A percentile compares a stretch with the other conserved stretches of the same genome.
phyloP scores from a whole-genome alignment of 805 yeast genomes.

The Wickerhamiella vanderwaltii region DNA sequence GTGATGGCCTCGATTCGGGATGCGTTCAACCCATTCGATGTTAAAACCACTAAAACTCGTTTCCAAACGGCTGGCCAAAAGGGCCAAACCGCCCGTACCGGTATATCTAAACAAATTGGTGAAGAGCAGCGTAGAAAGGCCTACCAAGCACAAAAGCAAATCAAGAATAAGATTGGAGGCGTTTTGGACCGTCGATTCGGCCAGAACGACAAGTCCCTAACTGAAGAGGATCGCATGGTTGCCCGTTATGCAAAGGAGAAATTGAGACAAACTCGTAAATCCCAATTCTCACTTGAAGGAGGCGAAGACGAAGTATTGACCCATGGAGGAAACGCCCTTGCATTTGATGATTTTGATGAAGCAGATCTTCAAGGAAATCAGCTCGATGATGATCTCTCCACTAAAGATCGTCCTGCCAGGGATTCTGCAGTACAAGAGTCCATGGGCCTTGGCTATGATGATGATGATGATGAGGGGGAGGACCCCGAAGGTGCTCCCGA shows the following conservation, averaged over 20 bases:
- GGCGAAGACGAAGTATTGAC: conserved; percentile 45
- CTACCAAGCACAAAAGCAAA: conserved; percentile 50
- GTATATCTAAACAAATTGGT: conserved; percentile 53
- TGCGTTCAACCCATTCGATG: conserved; percentile 84
- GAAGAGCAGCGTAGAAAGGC: conserved; percentile 50
- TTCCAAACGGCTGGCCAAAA: conserved; percentile 32
- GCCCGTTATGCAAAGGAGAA: conserved; percentile 87
- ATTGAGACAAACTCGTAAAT: conserved; percentile 40
- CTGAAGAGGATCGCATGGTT: conserved; percentile 89
- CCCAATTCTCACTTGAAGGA: conserved; percentile 50
- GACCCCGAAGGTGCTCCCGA: conserved; percentile 28
- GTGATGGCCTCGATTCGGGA: conserved; percentile 53
- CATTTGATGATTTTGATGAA: conserved; percentile 42
- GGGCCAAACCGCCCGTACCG: conserved; percentile 39
- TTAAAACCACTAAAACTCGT: conserved; percentile 56
- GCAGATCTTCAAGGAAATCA: conserved; percentile 33
- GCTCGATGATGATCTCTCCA: conserved; percentile 29
- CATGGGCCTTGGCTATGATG: neutral
- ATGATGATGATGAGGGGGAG: conserved; percentile 8
- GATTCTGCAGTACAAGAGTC: neutral
- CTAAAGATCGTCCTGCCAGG: conserved; percentile 18
- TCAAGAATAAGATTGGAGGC: conserved; percentile 65
- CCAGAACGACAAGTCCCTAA: conserved; percentile 56
- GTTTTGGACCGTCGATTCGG: conserved; percentile 84
- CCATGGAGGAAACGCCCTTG: conserved; percentile 62